Evolutionary conservation across 164 flowering plant species (phyloP).

Genomic region (Dillenia suffruticosa): DNA sequence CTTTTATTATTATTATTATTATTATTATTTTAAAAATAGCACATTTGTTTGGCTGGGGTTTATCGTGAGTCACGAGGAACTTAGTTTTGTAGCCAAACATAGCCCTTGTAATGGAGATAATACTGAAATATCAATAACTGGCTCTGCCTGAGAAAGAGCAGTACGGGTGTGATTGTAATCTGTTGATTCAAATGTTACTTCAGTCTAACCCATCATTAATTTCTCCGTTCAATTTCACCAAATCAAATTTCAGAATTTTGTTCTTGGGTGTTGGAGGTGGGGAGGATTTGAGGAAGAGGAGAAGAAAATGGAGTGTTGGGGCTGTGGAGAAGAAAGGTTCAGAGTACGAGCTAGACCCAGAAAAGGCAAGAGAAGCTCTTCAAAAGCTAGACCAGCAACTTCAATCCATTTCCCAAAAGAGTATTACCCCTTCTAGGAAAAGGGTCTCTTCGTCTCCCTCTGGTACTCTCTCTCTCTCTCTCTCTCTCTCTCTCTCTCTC

Average conservation of each 20-base stretch:
- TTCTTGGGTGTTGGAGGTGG: background rate
- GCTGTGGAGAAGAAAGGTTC: slow-evolving; percentile 50
- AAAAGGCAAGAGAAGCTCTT: slow-evolving; percentile 65
- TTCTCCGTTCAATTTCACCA: background rate
- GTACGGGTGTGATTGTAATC: too few species aligned
- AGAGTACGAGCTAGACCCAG: slow-evolving; percentile 56
- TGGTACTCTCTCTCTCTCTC: background rate
- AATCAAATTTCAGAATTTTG: background rate
- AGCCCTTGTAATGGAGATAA: too few species aligned
- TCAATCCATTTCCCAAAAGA: slow-evolving; percentile 42
- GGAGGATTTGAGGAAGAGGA: background rate
- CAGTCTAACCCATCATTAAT: slow-evolving; percentile 6
- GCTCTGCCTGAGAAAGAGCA: too few species aligned
- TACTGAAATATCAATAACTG: too few species aligned
- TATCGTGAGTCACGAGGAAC: too few species aligned
- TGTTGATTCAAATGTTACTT: slow-evolving; percentile 17
- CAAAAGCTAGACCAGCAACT: slow-evolving; percentile 61
- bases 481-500: background rate
- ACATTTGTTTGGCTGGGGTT: too few species aligned
- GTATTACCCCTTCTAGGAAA: slow-evolving; percentile 29
- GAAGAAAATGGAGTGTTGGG: slow-evolving; percentile 8
- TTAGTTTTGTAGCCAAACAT: too few species aligned
- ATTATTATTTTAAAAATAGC: too few species aligned
- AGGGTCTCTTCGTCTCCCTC: slow-evolving; percentile 15
- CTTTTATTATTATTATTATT: too few species aligned